Evolutionary conservation across 2,329 filamentous ascomycete genomes (phyloP).

Genomic region (Orbilia brochopaga): DNA sequence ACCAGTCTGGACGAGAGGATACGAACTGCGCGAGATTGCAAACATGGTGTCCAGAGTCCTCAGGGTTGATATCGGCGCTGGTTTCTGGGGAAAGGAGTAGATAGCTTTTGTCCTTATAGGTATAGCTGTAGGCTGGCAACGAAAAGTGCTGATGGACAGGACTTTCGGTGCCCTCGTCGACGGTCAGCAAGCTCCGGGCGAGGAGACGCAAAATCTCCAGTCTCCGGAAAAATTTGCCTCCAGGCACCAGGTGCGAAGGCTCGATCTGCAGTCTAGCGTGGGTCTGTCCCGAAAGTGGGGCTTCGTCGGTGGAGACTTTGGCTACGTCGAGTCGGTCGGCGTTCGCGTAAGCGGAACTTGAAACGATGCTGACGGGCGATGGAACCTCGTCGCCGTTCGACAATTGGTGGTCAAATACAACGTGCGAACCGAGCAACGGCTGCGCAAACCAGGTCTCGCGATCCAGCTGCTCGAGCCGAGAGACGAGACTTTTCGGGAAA

Average conservation of each 20-base stretch:
- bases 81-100: constrained; percentile 29
- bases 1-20: constrained; percentile 34
- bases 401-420: constrained; percentile 39
- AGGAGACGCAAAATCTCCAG: constrained; percentile 38
- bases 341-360: constrained; percentile 7
- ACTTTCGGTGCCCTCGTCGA: constrained; percentile 26
- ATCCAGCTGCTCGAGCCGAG: constrained; percentile 44
- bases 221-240: constrained; percentile 36
- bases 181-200: constrained; percentile 25
- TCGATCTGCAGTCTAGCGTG: constrained; percentile 35
- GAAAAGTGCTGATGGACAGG: constrained; percentile 36
- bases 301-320: constrained; percentile 48
- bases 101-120: constrained; percentile 34
- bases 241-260: constrained; percentile 25
- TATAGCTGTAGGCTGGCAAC: constrained; percentile 41
- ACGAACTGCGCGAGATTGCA: constrained; percentile 41
- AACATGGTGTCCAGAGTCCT: constrained; percentile 24
- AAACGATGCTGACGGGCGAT: constrained; percentile 34
- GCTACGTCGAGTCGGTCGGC: constrained; percentile 32
- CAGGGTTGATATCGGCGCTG: constrained; percentile 21
- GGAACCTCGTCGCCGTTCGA: constrained; percentile 33
- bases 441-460: constrained; percentile 47
- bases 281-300: constrained; percentile 44
- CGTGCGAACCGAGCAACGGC: constrained; percentile 24
- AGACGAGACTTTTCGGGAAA: constrained; percentile 33